A percentile compares a stretch with the other conserved stretches of the same genome.
Evolutionary conservation across 805 yeast species (phyloP).

Genomic region (Isabelozyma heimii): DNA sequence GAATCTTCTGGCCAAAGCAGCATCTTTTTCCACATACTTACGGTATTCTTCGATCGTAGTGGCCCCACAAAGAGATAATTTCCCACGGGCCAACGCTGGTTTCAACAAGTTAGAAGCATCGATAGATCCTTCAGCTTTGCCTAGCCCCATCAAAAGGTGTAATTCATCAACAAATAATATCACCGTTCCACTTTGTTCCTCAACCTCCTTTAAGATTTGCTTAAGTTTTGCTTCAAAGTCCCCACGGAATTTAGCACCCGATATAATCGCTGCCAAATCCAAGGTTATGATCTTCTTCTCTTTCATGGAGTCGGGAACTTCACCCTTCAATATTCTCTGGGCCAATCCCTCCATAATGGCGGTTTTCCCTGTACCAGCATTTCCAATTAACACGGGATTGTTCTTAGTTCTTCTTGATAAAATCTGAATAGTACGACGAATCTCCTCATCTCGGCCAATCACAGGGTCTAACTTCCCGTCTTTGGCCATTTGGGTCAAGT

Average conservation of each 20-base stretch:
- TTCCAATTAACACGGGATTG: conserved; percentile 92
- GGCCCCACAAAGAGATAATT: conserved; percentile 92
- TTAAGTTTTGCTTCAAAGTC: conserved; percentile 93
- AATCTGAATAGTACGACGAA: conserved; percentile 87
- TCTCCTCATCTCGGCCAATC: conserved; percentile 95
- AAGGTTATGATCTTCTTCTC: conserved; percentile 79
- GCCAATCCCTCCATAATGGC: conserved; percentile 97
- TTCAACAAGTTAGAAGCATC: conserved; percentile 92
- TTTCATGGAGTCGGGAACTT: conserved; percentile 93
- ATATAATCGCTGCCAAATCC: conserved; percentile 84
- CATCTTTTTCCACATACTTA: conserved; percentile 92
- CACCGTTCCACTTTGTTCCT: conserved; percentile 69
- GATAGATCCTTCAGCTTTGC: conserved; percentile 91
- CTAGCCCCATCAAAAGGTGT: conserved; percentile 84
- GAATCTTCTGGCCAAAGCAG: conserved; percentile 91
- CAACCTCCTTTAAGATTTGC: conserved; percentile 77
- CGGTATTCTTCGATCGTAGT: conserved; percentile 92
- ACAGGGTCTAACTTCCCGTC: conserved; percentile 95
- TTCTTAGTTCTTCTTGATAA: conserved; percentile 90
- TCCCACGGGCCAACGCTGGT: conserved; percentile 92
- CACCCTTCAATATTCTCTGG: conserved; percentile 85
- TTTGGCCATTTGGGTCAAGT: conserved; percentile 80
- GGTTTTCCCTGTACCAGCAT: conserved; percentile 98
- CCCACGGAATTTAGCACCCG: conserved; percentile 95
- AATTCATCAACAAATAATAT: conserved; percentile 89